Evolutionary conservation across 768 basidiomycete species (phyloP), one percentile per base, ranked within the genome.

Genomic region (Podaxis sp.): DNA sequence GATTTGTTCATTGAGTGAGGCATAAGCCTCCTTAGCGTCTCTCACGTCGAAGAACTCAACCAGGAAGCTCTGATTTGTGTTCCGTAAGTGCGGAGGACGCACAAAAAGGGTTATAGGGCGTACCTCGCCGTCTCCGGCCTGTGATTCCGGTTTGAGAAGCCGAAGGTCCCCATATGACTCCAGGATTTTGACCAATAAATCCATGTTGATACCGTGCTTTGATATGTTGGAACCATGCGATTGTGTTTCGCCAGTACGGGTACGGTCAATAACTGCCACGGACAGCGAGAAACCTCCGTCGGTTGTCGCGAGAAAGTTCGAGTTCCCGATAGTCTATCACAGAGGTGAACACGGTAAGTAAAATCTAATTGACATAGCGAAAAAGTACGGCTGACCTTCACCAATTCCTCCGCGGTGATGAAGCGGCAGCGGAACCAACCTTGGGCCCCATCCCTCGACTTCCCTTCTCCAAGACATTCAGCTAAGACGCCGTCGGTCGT

Each of bases 31-130:
- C 41, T 78, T 74, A 5, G 88, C 85, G 41, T 81, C 80, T 25
- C 88, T 80, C 27, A 84, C 77, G 68, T 93, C 90, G 68, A 80
- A 88, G 70, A 83, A 94, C 65, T 91, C 89, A 56, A 87, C 82
- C 43, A 73, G 74, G 71, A 85, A 91, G 29, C 80, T 72, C 71
- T 75, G 65, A 57, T 49, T 38, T 17, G 57, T 33, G 36, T 25
- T 25, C 13, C 29, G 33, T 50, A 5, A 63, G 36, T 17, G 13
- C 49, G 55, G 5, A 38, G 12, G 61, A 36, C 33, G 59, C 22
- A 50, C 22, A 58, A 27, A 43, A 29, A 43, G 25, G 8, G 41
- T 19, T 27, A 15, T n/a, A 50, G 46, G 19, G 57, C 69, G 63
- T 57, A 76, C 77, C 64, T 69, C 57, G 24, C 69, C 61, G n/a